Conservation (phyloP, 148 eudicot genomes). For the Tetragonia tetragonoides region DNA sequence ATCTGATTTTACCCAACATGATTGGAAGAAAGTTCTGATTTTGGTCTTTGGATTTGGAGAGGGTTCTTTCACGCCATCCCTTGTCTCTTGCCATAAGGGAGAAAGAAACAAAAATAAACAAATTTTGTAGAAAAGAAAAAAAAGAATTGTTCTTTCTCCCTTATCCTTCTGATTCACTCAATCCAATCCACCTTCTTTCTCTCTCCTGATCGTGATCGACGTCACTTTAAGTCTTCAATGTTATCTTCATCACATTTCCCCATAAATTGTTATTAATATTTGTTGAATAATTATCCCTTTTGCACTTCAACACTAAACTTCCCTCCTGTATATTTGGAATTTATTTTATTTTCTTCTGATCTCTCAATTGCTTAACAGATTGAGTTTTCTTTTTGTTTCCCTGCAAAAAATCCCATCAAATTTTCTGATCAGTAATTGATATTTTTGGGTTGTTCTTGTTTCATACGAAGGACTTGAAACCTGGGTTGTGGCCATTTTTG, state of each 20-base stretch:
- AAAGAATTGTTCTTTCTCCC: neutral
- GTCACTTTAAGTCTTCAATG: conserved; percentile 17
- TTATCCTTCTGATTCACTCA: conserved; percentile 31
- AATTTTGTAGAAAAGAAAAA: neutral
- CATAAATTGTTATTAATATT: neutral
- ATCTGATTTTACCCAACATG: neutral
- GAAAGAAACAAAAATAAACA: neutral
- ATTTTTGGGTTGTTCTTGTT: conserved; percentile 3
- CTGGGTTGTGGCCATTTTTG: conserved; percentile 1
- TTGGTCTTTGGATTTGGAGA: neutral
- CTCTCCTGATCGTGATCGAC: conserved; percentile 18
- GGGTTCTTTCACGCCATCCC: neutral
- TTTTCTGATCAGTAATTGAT: neutral
- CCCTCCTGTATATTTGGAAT: neutral
- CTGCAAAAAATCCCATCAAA: conserved; percentile 13
- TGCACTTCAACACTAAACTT: neutral
- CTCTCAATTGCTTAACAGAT: neutral
- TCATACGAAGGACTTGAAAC: neutral
- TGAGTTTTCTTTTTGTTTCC: neutral
- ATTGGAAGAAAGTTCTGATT: neutral
- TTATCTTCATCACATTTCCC: conserved; percentile 20
- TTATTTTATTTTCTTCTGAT: neutral
- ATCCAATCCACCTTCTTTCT: conserved; percentile 19
- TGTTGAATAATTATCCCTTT: neutral
- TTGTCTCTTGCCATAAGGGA: neutral